Base-by-base conservation (phyloP, 495 filamentous ascomycete species). In the Amphirosellinia nigrospora region DNA sequence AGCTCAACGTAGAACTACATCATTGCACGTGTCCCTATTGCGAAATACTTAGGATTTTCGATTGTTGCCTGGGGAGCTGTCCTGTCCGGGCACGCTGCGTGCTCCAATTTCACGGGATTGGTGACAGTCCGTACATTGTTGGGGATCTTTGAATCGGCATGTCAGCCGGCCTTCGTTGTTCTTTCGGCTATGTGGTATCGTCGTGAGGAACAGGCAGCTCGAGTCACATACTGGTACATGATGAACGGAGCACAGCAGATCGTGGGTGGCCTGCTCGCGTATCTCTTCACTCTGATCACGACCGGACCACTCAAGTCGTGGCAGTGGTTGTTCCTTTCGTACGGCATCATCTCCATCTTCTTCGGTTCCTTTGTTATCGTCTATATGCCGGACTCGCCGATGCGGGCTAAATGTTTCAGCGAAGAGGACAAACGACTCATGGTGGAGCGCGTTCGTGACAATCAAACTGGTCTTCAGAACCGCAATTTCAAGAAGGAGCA, bases 151-250 rank as follows among this genome's bases (percentile, higher is more conserved):
- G 91, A 93, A 69, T 89, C 90, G 16, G 87, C 85, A 65, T 90
- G 87, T 74, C 86, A 90, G 73, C 89, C 89, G 0, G 83, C 82
- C 43, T 86, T 88, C 68, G 77, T 93, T 16, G 74, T 92, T 36
- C 80, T 92, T 23, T 89, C 87, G 0, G 82, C 87, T n/a, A 91
- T 91, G 86, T 93, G 91, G 90, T 92, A 91, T 76, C 88, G 85
- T 52, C 84, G 89, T 11, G 84, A 89, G 60, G 89, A 93, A 69
- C 90, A 92, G 75, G 86, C 89, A 0, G 78, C 82, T 0, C 86
- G 86, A 0, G 89, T 91, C 0, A 88, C 89, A 0, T 91, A 90
- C 77, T 93, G 91, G 89, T 89, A 91, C 76, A 90, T 89, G 87
- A 89, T 89, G 86, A 90, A 90, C 75, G 88, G 88, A 11, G 83